These are phyloP conservation scores for Podaxis mareebaensis DNA, from an alignment of 768 basidiomycete genomes.

Conservation along the genomic window DNA sequence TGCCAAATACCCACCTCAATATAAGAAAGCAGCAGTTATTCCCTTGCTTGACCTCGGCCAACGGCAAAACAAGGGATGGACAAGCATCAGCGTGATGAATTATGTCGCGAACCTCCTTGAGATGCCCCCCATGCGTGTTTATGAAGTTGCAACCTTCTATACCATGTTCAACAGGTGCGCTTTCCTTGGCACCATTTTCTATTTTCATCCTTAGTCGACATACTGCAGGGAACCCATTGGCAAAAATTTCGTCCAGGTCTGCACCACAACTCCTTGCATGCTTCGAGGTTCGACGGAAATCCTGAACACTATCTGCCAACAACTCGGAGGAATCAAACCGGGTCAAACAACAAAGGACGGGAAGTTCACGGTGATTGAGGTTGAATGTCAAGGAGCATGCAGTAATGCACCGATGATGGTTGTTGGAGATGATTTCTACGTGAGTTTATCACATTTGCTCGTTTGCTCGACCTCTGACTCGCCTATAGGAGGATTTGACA, in stretches of 20 bases:
- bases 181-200: conserved; percentile 2
- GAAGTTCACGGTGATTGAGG: conserved; percentile 97
- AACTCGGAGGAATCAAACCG: conserved; percentile 81
- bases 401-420: conserved; percentile 98
- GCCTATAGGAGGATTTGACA: conserved; percentile 78
- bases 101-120: conserved; percentile 91
- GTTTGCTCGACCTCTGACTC: conserved; percentile 14
- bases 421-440: conserved; percentile 96
- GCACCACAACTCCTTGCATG: conserved; percentile 99
- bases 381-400: conserved; percentile 98
- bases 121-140: conserved; percentile 98
- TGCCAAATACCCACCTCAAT: conserved; percentile 91
- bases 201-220: not conserved
- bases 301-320: conserved; percentile 76
- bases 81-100: conserved; percentile 98
- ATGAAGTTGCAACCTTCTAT: conserved; percentile 99
- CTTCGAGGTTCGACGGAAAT: conserved; percentile 90
- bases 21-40: conserved; percentile 98
- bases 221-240: conserved; percentile 84
- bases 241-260: conserved; percentile 93
- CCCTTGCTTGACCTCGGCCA: conserved; percentile 96
- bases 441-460: conserved; percentile 35
- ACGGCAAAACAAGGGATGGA: conserved; percentile 98
- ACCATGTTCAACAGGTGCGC: conserved; percentile 98
- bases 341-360: conserved; percentile 95